A percentile compares a stretch with the other conserved stretches of the same genome.
Evolutionary conservation across 768 basidiomycete genomes (phyloP).

Genomic region (Lactarius sanguifluus): DNA sequence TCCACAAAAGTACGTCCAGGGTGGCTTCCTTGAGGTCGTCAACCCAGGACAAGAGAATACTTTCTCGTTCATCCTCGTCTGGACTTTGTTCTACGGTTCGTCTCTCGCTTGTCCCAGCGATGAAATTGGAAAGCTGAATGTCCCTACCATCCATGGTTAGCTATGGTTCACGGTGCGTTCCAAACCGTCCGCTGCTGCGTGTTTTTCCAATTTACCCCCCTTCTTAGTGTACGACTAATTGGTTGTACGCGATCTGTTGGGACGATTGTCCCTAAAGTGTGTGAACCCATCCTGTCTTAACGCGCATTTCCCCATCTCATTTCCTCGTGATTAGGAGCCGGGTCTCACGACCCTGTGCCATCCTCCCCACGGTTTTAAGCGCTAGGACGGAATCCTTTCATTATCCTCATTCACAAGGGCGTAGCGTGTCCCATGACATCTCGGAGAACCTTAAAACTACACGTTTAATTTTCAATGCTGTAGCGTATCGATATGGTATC

Average conservation of each 20-base stretch:
- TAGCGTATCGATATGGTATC: constrained; percentile 8
- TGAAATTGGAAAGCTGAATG: constrained; percentile 22
- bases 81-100: constrained; percentile 92
- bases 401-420: not conserved
- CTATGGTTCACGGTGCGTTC: constrained; percentile 45
- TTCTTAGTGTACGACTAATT: constrained; percentile 21
- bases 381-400: not conserved
- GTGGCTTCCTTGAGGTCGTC: constrained; percentile 64
- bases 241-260: not conserved
- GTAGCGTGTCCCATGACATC: not conserved
- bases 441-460: not conserved
- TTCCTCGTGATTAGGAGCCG: not conserved
- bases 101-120: constrained; percentile 17
- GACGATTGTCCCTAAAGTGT: not conserved
- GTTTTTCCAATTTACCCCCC: not conserved
- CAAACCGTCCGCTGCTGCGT: not conserved
- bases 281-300: not conserved
- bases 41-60: constrained; percentile 89
- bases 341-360: not conserved
- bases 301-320: not conserved
- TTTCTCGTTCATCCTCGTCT: constrained; percentile 88
- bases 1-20: constrained; percentile 60
- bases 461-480: not conserved
- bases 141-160: constrained; percentile 31
- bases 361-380: not conserved